Conservation (phyloP, 352 stramenopile species). For the Globisporangium irregulare region DNA sequence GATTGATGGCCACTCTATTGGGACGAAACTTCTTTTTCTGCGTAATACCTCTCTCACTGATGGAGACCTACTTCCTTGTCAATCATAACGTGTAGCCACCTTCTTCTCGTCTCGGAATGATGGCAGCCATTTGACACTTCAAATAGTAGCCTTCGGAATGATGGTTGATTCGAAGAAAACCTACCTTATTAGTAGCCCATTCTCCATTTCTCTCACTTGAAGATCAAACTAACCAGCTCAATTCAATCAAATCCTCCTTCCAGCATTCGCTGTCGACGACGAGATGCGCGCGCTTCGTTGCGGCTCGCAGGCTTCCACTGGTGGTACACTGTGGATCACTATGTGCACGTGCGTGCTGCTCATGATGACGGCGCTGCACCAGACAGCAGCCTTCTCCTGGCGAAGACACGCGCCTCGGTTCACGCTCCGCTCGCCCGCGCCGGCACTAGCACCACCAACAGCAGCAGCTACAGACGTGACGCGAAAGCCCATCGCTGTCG, state of each 20-base stretch:
- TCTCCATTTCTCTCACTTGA: background rate
- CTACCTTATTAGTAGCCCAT: background rate
- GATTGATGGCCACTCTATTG: too few species aligned
- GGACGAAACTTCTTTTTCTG: too few species aligned
- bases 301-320: background rate
- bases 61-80: too few species aligned
- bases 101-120: background rate
- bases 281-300: background rate
- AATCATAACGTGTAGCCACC: background rate
- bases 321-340: background rate
- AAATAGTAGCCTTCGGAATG: conserved; percentile 2
- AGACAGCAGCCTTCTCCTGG: conserved; percentile 1
- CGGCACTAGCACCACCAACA: background rate
- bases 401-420: conserved; percentile 1
- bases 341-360: background rate
- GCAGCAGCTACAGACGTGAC: background rate
- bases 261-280: background rate
- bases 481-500: background rate
- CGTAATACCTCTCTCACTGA: too few species aligned
- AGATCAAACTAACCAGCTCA: background rate
- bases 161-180: background rate
- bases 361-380: background rate
- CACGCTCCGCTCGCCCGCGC: background rate
- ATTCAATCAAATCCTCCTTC: background rate
- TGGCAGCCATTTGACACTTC: background rate